phyloP scores from a whole-genome alignment of 495 filamentous ascomycete genomes.

The Penicillium coprophilum region DNA sequence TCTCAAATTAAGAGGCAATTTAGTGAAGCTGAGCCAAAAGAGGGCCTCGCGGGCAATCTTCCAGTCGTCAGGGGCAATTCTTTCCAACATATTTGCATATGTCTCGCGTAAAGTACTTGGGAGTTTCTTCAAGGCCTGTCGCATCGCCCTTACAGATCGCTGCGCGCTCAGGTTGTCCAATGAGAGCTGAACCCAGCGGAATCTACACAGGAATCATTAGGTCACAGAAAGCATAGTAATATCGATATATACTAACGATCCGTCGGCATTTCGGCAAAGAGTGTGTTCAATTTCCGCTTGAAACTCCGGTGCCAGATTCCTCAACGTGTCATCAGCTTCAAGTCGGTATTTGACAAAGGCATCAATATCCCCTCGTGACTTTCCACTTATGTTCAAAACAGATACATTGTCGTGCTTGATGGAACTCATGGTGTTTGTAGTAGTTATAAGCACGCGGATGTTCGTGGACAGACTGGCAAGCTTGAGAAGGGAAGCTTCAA shows the following conservation, averaged over 20 bases:
- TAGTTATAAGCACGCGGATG: slow-evolving; percentile 22
- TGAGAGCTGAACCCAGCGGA: slow-evolving; percentile 29
- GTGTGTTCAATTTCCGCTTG: slow-evolving; percentile 17
- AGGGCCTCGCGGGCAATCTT: slow-evolving; percentile 20
- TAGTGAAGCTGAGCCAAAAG: slow-evolving; percentile 24
- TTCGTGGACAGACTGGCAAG: slow-evolving; percentile 15
- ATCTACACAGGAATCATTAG: slow-evolving; percentile 11
- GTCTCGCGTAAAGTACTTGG: slow-evolving; percentile 24
- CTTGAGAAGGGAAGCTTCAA: slow-evolving; percentile 17
- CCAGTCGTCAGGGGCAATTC: slow-evolving; percentile 16
- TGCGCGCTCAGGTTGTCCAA: slow-evolving; percentile 22
- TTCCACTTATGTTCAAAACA: slow-evolving; percentile 15
- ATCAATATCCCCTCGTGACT: slow-evolving; percentile 20
- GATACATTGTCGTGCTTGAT: background rate
- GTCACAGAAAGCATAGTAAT: background rate
- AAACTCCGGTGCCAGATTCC: slow-evolving; percentile 10
- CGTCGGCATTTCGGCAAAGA: slow-evolving; percentile 17
- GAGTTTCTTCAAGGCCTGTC: slow-evolving; percentile 16
- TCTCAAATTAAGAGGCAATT: slow-evolving; percentile 12
- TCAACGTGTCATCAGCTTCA: slow-evolving; percentile 11
- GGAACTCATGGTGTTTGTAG: slow-evolving; percentile 9
- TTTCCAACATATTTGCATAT: slow-evolving; percentile 21
- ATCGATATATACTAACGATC: slow-evolving; percentile 20
- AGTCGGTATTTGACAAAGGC: slow-evolving; percentile 19
- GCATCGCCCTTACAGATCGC: slow-evolving; percentile 23